Percentiles rank a stretch among this genome's conserved stretches.
phyloP scores from a whole-genome alignment of 2,329 filamentous ascomycete species.

The Metarhizium brunneum region DNA sequence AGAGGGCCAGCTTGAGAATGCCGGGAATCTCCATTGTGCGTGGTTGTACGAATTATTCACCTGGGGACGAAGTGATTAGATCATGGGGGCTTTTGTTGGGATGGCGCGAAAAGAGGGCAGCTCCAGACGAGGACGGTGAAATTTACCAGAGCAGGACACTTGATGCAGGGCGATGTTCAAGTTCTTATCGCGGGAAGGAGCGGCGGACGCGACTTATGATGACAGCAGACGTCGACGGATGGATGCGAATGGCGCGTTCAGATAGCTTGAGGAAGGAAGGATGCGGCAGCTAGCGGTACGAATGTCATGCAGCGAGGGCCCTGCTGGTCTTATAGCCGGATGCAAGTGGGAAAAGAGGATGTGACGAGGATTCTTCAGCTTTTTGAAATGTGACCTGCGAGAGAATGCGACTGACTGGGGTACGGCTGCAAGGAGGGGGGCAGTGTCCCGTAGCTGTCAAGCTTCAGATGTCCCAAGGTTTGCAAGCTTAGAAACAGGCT shows the following conservation, averaged over 20 bases:
- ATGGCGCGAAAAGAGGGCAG: neutral
- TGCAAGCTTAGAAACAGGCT: no score
- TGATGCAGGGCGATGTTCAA: neutral
- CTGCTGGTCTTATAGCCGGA: neutral
- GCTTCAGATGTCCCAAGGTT: neutral
- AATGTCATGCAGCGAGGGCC: neutral
- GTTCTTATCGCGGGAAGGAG: neutral
- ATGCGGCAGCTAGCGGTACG: neutral
- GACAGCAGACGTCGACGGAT: neutral
- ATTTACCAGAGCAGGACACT: neutral
- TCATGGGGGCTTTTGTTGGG: neutral
- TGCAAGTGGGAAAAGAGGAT: neutral
- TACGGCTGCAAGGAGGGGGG: neutral
- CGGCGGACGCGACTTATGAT: neutral
- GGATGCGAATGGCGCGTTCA: neutral
- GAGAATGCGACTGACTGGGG: neutral
- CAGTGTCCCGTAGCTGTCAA: no score
- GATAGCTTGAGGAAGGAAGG: neutral
- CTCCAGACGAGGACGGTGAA: neutral
- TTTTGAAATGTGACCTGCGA: neutral
- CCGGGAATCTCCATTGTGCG: slow-evolving; percentile 6
- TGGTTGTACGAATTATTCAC: neutral
- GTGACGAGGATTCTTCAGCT: neutral
- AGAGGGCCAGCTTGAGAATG: slow-evolving; percentile 2
- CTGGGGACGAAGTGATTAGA: no score